These are phyloP conservation scores for Tylopilus sp. DNA, from an alignment of 1,284 basidiomycete species.

Conservation along the genomic window DNA sequence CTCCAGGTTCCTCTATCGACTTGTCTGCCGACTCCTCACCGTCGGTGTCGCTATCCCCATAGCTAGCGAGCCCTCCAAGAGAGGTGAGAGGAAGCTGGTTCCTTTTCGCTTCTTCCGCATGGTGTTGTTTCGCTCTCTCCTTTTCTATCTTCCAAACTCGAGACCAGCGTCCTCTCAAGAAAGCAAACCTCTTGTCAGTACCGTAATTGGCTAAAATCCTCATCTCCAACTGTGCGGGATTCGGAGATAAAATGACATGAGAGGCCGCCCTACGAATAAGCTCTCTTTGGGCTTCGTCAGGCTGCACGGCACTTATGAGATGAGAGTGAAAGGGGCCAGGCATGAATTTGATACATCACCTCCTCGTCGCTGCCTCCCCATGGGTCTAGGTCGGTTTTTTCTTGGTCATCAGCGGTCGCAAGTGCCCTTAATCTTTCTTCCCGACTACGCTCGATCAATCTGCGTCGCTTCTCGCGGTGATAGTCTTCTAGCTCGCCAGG, in stretches of 20 bases:
- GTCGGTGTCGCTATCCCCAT: slow-evolving; percentile 62
- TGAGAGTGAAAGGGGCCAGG: background rate
- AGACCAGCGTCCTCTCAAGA: slow-evolving; percentile 77
- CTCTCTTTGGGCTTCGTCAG: slow-evolving; percentile 65
- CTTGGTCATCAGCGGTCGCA: slow-evolving; percentile 51
- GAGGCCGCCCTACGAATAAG: slow-evolving; percentile 79
- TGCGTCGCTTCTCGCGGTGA: slow-evolving; percentile 67
- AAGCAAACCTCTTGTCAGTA: slow-evolving; percentile 72
- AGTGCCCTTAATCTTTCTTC: slow-evolving; percentile 70
- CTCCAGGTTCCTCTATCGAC: slow-evolving; percentile 14
- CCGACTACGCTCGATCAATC: slow-evolving; percentile 63
- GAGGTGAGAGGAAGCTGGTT: slow-evolving; percentile 27
- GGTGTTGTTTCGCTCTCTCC: slow-evolving; percentile 48
- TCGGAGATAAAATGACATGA: slow-evolving; percentile 71
- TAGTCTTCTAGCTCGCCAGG: slow-evolving; percentile 71
- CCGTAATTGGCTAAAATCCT: slow-evolving; percentile 88
- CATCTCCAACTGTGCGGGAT: slow-evolving; percentile 80
- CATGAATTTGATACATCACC: slow-evolving; percentile 48
- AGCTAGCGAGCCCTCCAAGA: slow-evolving; percentile 61
- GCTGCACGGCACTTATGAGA: slow-evolving; percentile 53
- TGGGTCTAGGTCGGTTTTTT: slow-evolving; percentile 52
- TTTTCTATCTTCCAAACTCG: slow-evolving; percentile 64
- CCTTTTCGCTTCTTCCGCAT: slow-evolving; percentile 27
- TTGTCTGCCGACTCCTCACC: slow-evolving; percentile 35
- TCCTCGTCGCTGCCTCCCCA: slow-evolving; percentile 80